Percentiles rank a stretch among this genome's conserved stretches.
Conservation (phyloP, 345 rosid genomes). For the Hibiscus syriacus region DNA sequence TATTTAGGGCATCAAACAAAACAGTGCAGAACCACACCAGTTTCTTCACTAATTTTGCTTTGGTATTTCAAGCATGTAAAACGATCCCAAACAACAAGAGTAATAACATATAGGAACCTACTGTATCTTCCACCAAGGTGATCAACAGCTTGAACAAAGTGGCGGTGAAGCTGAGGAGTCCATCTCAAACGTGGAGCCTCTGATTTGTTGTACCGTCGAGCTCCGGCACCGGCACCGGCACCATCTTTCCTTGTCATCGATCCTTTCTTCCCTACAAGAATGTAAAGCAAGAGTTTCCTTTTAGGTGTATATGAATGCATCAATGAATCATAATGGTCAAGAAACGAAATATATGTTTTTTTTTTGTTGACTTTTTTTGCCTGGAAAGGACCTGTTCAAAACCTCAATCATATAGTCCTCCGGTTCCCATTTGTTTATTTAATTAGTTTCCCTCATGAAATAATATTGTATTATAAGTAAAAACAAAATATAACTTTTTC, state of each 20-base stretch:
- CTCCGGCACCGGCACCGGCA: slow-evolving; percentile 1
- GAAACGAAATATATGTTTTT: neutral
- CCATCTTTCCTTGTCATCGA: neutral
- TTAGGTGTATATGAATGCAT: neutral
- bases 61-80: too few species aligned
- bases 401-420: neutral
- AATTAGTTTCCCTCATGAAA: neutral
- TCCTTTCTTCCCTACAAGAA: neutral
- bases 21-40: too few species aligned
- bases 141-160: slow-evolving; percentile 26
- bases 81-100: too few species aligned
- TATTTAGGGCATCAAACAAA: too few species aligned
- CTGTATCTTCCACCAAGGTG: slow-evolving; percentile 42
- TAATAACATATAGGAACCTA: too few species aligned
- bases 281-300: neutral
- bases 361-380: neutral
- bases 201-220: slow-evolving; percentile 38
- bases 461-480: too few species aligned
- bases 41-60: too few species aligned
- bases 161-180: slow-evolving; percentile 40
- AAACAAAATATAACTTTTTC: neutral
- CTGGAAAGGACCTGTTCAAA: neutral
- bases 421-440: neutral
- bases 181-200: slow-evolving; percentile 37
- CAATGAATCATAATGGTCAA: neutral